Conservation (phyloP, 257 asterid genomes). For the Cynanchum wilfordii region DNA sequence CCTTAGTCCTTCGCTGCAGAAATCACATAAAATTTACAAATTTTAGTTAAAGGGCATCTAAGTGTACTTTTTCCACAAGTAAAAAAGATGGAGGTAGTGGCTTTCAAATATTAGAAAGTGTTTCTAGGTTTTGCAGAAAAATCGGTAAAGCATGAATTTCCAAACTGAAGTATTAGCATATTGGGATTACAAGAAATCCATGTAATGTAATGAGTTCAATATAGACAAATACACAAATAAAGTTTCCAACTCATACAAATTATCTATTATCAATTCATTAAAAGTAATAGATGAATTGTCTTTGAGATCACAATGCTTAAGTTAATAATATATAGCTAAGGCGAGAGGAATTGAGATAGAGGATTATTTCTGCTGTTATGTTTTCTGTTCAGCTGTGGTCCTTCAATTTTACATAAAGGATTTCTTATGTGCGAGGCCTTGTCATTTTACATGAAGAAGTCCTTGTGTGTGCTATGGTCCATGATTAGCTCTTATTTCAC, state of each 20-base stretch:
- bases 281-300: neutral
- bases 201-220: neutral
- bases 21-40: no score
- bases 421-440: neutral
- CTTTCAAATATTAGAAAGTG: constrained; percentile 8
- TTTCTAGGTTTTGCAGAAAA: neutral
- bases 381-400: neutral
- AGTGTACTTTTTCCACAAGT: no score
- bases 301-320: neutral
- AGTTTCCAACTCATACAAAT: neutral
- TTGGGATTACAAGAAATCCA: neutral
- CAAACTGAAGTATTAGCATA: neutral
- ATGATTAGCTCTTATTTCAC: neutral
- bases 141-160: neutral
- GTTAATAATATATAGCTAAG: neutral
- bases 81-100: neutral
- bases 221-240: neutral
- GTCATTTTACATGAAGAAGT: neutral
- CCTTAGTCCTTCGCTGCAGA: no score
- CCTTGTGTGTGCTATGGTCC: neutral
- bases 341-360: neutral
- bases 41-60: no score
- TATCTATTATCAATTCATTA: neutral
- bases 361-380: neutral
- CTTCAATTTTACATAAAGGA: neutral